Evolutionary conservation across 441 rosid species (phyloP), one percentile per base, ranked within the genome.

Genomic region (Heliophila coronopifolia): DNA sequence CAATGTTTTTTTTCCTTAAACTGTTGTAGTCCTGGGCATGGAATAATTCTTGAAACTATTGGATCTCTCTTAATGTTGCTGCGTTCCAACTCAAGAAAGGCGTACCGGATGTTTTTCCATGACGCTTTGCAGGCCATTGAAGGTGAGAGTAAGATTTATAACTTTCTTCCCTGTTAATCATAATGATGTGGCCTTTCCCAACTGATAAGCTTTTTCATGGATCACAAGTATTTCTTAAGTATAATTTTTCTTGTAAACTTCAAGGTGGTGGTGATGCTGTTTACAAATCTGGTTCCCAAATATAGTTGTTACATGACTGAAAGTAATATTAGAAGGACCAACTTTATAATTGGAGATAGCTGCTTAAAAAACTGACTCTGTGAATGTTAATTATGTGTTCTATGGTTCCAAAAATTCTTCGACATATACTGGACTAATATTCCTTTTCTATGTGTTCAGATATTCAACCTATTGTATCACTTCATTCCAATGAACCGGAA

Each of bases 21-120:
- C 36, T 32, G 19, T 38, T 65, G 56, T 74, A 93, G 99, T 36
- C 72, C 73, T 52, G 79, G 80, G 25, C 86, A 93, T 61, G 93
- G 82, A 63, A 77, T 82, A 6, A 72, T 93, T 48, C 86, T 93
- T 65, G 97, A 93, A 54, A 79, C 99, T 5, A 72, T 89, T 68
- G 90, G 86, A 57, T 80, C 90, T 17, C 80, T 93, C 45, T 70
- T 93, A 59, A 76, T 90, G 53, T 73, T 93, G 74, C 85, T 93
- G 64, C 93, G 96, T 45, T 71, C 80, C 56, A 86, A 84, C 71
- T 84, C 83, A 42, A 73, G 81, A 54, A 88, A 86, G 70, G 81
- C 91, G 7, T 88, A 81, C 49, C 74, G 94, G 42, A 76, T 76
- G 57, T 78, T 88, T 68, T 86, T 93, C 66, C 58, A 70, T 52